These are phyloP conservation scores for Schizochytrium sp. DNA, from an alignment of 108 stramenopile genomes.

Conservation along the genomic window DNA sequence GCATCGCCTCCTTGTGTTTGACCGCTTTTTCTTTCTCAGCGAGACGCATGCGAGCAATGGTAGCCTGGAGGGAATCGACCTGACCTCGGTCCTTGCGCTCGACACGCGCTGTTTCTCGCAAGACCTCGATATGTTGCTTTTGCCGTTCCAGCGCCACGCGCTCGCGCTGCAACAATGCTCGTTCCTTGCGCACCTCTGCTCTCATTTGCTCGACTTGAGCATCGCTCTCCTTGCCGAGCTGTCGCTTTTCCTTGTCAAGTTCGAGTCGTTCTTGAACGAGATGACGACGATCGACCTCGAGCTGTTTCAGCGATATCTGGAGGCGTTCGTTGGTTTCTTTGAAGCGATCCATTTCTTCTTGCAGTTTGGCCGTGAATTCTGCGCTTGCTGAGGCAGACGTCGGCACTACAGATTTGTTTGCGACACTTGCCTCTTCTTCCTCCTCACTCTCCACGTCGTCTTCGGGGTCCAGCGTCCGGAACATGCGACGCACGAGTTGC, in stretches of 20 bases:
- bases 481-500: not conserved
- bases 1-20: slow-evolving; percentile 5
- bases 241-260: not conserved
- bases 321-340: not conserved
- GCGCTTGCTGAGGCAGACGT: not conserved
- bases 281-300: not conserved
- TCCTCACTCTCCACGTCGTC: not conserved
- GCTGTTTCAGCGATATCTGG: not conserved
- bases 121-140: not conserved
- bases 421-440: not conserved
- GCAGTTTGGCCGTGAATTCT: not conserved
- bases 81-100: not conserved
- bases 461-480: not conserved
- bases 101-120: not conserved
- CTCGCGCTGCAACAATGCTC: not conserved
- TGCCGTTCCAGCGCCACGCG: not conserved
- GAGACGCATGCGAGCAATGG: not conserved
- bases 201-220: not conserved
- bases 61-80: not conserved
- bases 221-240: not conserved
- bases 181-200: not conserved
- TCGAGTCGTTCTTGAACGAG: not conserved
- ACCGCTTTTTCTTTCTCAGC: not conserved
- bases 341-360: not conserved
- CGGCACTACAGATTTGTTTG: not conserved